Base-by-base conservation (phyloP, 441 rosid genomes). In the Rhodomyrtus psidioides region DNA sequence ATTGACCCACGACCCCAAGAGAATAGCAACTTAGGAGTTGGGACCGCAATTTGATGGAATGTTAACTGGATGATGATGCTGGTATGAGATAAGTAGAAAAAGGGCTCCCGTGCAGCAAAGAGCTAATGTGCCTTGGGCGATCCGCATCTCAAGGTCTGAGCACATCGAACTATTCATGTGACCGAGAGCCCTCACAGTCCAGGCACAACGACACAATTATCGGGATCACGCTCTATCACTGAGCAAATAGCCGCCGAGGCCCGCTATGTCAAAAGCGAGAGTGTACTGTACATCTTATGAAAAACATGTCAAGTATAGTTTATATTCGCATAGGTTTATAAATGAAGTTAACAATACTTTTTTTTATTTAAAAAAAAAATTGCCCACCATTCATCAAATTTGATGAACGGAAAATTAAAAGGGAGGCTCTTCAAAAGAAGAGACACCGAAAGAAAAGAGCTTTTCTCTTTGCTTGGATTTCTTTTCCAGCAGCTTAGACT, bases 361-460 rank as follows among this genome's bases (percentile, higher is more conserved):
- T 19, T 65, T 65, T 19, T 65, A 24, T 14, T 24, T 34, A 34
- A n/a, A 2, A 27, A 28, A 7, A 34, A n/a, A 44, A n/a, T 26
- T 81, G 23, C 39, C 39, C 55, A 26, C 56, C 21, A 51, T 81
- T 81, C 55, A 23, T 24, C 56, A 81, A 81, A 26, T 51, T 51
- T 81, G 24, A 27, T 21, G 79, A 65, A 3, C n/a, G 49, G n/a
- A 23, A 65, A 65, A 65, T 39, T 65, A 17, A 65, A 65, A 65
- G 24, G 79, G 79, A 21, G 49, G 79, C 79, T 82, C 19, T 55
- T 75, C 83, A 56, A 85, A 84, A 83, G 86, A 88, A 75, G 88
- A 55, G 82, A 83, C 86, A 89, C 91, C 90, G 90, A 89, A 88
- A 91, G 90, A 34, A 39, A 34, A 65, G n/a, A 65, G 24, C 79